A percentile compares a stretch with the other conserved stretches of the same genome.
Conservation (phyloP, 805 yeast species). For the Candida multigemmis region DNA sequence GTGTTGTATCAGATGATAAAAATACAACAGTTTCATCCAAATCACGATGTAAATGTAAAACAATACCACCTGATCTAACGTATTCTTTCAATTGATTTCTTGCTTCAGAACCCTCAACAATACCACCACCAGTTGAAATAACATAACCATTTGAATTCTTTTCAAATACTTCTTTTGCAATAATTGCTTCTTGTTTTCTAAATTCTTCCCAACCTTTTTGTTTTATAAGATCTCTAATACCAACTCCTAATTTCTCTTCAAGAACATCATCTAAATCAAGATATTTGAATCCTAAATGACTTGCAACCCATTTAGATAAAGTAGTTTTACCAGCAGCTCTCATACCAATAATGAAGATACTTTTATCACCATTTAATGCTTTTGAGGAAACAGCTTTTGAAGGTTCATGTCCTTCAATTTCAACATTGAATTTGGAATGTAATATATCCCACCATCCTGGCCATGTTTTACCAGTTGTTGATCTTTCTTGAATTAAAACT, state of each 20-base stretch:
- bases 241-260: conserved; percentile 41
- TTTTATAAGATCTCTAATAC: conserved; percentile 54
- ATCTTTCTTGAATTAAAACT: conserved; percentile 73
- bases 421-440: conserved; percentile 55
- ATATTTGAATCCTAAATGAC: conserved; percentile 54
- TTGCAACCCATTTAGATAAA: conserved; percentile 70
- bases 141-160: conserved; percentile 44
- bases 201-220: conserved; percentile 81
- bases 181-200: conserved; percentile 54
- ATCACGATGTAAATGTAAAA: conserved; percentile 84
- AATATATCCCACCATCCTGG: conserved; percentile 99
- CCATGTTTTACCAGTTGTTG: conserved; percentile 97
- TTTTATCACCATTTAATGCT: conserved; percentile 34
- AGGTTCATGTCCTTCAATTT: conserved; percentile 66
- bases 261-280: conserved; percentile 72
- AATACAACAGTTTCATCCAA: conserved; percentile 71
- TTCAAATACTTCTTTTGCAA: conserved; percentile 42
- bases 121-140: conserved; percentile 94
- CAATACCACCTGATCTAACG: conserved; percentile 57
- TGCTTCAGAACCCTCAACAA: conserved; percentile 70
- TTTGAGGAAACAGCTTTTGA: conserved; percentile 9
- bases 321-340: conserved; percentile 96
- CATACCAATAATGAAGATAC: conserved; percentile 88
- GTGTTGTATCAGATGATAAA: conserved; percentile 64
- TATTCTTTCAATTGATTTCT: conserved; percentile 54